These are phyloP conservation scores for Erysimum cheiri DNA, from an alignment of 441 rosid species.

Conservation along the genomic window DNA sequence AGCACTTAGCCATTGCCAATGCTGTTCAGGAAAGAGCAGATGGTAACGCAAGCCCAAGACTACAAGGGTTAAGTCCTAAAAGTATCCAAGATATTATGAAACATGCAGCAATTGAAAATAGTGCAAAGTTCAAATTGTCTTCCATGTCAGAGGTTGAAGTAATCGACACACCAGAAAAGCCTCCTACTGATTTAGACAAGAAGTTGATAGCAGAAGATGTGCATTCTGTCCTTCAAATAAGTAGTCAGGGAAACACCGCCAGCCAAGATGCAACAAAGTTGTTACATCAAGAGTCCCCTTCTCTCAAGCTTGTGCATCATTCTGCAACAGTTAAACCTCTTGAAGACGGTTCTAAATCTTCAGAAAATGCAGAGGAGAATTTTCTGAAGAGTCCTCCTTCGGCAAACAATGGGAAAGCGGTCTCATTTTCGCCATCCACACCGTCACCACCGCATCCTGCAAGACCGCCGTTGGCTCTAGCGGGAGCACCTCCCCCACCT, in stretches of 20 bases:
- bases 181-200: constrained; percentile 43
- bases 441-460: constrained; percentile 50
- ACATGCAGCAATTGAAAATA: constrained; percentile 43
- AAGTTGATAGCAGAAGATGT: constrained; percentile 42
- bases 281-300: constrained; percentile 45
- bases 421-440: constrained; percentile 43
- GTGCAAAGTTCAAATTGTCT: constrained; percentile 44
- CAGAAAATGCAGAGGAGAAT: constrained; percentile 33
- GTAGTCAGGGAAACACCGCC: constrained; percentile 34
- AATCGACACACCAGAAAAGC: constrained; percentile 40
- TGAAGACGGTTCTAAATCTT: constrained; percentile 40
- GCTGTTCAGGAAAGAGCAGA: constrained; percentile 54
- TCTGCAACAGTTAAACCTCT: constrained; percentile 47
- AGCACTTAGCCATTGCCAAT: constrained; percentile 69
- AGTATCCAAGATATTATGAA: constrained; percentile 48
- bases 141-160: constrained; percentile 44
- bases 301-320: constrained; percentile 40
- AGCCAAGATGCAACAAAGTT: constrained; percentile 41
- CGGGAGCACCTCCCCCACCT: constrained; percentile 43
- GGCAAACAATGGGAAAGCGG: constrained; percentile 34
- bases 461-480: constrained; percentile 34
- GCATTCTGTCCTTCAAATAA: constrained; percentile 41
- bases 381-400: constrained; percentile 28
- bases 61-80: constrained; percentile 50
- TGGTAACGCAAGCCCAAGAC: constrained; percentile 47